Base-by-base conservation (phyloP, 106 monocot genomes). In the Phalaenopsis equestris region DNA sequence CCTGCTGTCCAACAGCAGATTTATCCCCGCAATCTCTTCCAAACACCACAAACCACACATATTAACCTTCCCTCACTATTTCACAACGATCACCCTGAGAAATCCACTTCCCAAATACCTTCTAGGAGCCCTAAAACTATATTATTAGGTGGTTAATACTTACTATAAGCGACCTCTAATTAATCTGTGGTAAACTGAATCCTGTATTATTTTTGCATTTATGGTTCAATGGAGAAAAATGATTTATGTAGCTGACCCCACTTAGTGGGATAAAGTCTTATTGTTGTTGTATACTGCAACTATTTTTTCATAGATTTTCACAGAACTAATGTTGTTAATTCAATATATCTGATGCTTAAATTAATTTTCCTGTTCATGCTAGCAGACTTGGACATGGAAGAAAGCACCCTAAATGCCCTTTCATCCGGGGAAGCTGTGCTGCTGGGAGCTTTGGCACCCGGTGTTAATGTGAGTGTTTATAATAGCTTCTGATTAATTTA, bases 391-490 rank as follows among this genome's bases (percentile, higher is more conserved):
- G 8, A 37, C 67, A 91, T 94, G 91, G 85, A 79, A 46, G 76
- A 70, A 73, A 45, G 76, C 30, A 61, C 67, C 17, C 61, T 81
- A 70, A 89, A 80, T 75, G 84, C 77, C 16, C 3, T 95, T 17
- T 95, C 95, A 75, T 90, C 95, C 81, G 84, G 87, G 47, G 70
- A 92, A 68, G 95, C 95, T 80, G 95, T 95, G 48, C 48, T 95
- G 76, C 49, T 92, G 84, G 95, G 95, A 79, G 95, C 95, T 75
- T 84, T 95, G 78, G 84, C 95, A 76, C 77, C 95, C 46, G 95
- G 95, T 79, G 95, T 95, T 38, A 95, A 95, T 81, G 94, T 95
- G 3, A 0, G 94, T 85, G 19, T 76, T 30, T 48, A 49, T 52
- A 52, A 21, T n/a, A 42, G 4, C 19, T 19, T 75, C 37, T 21